Conservation (phyloP, 2,329 filamentous ascomycete species). For the Fusarium falciforme region DNA sequence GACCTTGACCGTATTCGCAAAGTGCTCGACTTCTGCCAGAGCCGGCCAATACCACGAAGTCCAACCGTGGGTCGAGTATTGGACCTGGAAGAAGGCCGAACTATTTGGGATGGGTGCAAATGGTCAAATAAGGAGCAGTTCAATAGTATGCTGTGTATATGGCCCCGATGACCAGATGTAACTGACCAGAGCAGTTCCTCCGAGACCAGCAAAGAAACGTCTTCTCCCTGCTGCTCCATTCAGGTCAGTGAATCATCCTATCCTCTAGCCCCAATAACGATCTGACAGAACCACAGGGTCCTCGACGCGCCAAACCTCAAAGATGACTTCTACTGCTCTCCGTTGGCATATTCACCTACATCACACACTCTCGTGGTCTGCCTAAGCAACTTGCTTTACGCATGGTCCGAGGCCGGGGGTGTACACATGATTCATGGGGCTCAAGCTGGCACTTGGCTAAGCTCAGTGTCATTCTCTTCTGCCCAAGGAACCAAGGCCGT, state of each 20-base stretch:
- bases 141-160: constrained; percentile 6
- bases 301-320: constrained; percentile 89
- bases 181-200: constrained; percentile 30
- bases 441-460: constrained; percentile 66
- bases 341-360: constrained; percentile 84
- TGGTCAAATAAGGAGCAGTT: constrained; percentile 36
- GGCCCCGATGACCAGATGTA: background rate
- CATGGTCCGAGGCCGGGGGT: constrained; percentile 84
- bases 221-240: constrained; percentile 79
- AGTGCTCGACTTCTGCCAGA: constrained; percentile 68
- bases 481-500: constrained; percentile 79
- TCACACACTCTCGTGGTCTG: constrained; percentile 85
- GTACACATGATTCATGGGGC: constrained; percentile 62
- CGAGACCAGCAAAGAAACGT: constrained; percentile 41
- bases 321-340: constrained; percentile 95
- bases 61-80: background rate
- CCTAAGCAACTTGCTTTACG: constrained; percentile 81
- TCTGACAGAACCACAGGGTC: constrained; percentile 65
- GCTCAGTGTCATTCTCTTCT: constrained; percentile 92
- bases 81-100: constrained; percentile 23
- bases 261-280: background rate
- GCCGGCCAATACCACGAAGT: constrained; percentile 9
- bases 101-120: constrained; percentile 42
- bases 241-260: constrained; percentile 64
- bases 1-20: constrained; percentile 78